These are phyloP conservation scores for Dicorynia guianensis DNA, from an alignment of 306 rosid genomes.

Conservation along the genomic window DNA sequence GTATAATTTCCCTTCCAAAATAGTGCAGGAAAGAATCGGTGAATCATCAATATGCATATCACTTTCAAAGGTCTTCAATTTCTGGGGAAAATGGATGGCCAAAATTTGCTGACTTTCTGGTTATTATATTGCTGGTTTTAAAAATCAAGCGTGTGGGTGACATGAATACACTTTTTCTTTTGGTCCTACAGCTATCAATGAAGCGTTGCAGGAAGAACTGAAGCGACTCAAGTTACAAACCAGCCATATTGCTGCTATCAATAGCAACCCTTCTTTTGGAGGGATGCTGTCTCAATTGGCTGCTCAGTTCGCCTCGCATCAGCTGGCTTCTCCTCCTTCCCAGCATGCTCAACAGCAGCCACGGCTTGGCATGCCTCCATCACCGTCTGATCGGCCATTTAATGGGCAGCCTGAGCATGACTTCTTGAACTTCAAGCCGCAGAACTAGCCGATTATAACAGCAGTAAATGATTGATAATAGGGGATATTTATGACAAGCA, in stretches of 20 bases:
- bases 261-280: constrained; percentile 62
- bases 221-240: constrained; percentile 85
- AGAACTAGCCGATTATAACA: constrained; percentile 45
- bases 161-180: neutral
- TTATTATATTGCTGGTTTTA: neutral
- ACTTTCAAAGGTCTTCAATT: neutral
- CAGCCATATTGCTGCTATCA: constrained; percentile 48
- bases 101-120: constrained; percentile 12
- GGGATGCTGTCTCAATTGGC: constrained; percentile 71
- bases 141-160: neutral
- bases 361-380: constrained; percentile 58
- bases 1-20: too few species aligned
- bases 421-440: constrained; percentile 65
- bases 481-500: constrained; percentile 52
- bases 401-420: constrained; percentile 54
- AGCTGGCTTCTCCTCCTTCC: constrained; percentile 46
- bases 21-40: neutral
- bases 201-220: constrained; percentile 81
- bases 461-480: constrained; percentile 37
- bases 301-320: constrained; percentile 62
- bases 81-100: neutral
- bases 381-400: constrained; percentile 50
- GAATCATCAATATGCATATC: neutral
- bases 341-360: constrained; percentile 61
- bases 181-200: constrained; percentile 71